These are phyloP conservation scores for Mycotypha africana DNA, from an alignment of 371 early-diverging fungal species.

Conservation along the genomic window DNA sequence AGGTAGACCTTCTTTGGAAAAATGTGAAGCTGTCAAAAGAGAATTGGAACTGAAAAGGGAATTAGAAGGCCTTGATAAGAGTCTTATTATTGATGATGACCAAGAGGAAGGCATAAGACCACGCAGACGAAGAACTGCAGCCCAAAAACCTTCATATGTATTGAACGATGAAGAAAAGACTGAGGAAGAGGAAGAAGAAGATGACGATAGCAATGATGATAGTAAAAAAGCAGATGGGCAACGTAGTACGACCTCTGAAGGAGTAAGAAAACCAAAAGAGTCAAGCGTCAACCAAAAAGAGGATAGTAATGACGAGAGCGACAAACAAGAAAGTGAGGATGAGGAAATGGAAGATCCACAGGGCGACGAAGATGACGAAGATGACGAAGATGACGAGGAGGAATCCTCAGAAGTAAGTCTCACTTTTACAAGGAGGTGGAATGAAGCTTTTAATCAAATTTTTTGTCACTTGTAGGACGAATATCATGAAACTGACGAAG, in stretches of 20 bases:
- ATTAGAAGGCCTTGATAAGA: conserved; percentile 29
- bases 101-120: conserved; percentile 3
- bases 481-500: too few relatives aligned
- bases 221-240: not conserved
- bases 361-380: conserved; percentile 1
- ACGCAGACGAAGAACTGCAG: conserved; percentile 7
- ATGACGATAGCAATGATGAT: conserved; percentile 4
- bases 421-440: too few relatives aligned
- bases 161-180: conserved; percentile 9
- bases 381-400: conserved; percentile 3
- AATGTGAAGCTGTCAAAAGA: conserved; percentile 36
- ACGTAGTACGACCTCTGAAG: not conserved
- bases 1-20: conserved; percentile 37
- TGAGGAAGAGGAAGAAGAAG: conserved; percentile 23
- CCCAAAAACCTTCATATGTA: conserved; percentile 1
- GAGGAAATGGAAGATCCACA: conserved; percentile 5
- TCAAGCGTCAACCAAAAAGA: too few relatives aligned
- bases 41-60: conserved; percentile 37
- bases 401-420: not conserved
- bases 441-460: too few relatives aligned
- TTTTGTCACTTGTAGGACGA: too few relatives aligned
- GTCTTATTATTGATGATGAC: conserved; percentile 21
- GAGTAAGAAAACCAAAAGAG: conserved; percentile 1
- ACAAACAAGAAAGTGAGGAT: not conserved
- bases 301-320: not conserved